These are phyloP conservation scores for Brassica incana DNA, from an alignment of 345 rosid species.

Conservation along the genomic window DNA sequence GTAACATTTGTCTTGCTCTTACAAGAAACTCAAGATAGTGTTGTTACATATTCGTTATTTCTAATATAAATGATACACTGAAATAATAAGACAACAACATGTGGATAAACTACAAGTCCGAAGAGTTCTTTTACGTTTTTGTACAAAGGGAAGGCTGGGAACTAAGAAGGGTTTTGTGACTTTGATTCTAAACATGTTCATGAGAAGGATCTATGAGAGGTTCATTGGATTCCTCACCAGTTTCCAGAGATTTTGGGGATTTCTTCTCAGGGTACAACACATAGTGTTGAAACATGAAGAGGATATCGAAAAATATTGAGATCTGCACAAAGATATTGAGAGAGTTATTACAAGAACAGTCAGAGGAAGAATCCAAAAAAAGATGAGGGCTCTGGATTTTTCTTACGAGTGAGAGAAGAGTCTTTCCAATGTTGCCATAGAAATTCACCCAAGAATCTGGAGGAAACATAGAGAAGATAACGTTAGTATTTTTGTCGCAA, in stretches of 20 bases:
- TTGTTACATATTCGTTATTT: background rate
- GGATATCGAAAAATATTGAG: constrained; percentile 68
- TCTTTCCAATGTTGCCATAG: constrained; percentile 92
- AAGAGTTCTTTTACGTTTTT: constrained; percentile 12
- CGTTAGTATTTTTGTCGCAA: constrained; percentile 3
- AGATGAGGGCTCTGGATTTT: background rate
- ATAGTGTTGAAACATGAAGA: constrained; percentile 88
- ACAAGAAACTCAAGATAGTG: constrained; percentile 12
- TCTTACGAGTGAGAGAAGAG: constrained; percentile 74
- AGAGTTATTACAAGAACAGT: constrained; percentile 1
- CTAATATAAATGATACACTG: constrained; percentile 4
- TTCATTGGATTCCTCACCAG: constrained; percentile 44
- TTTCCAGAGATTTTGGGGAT: constrained; percentile 30
- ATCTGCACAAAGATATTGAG: constrained; percentile 48
- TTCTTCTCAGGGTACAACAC: constrained; percentile 64
- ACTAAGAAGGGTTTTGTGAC: background rate
- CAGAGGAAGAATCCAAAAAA: background rate
- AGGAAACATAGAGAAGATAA: background rate
- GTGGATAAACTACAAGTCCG: background rate
- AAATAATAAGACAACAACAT: background rate
- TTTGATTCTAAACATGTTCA: constrained; percentile 47
- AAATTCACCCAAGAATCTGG: constrained; percentile 97
- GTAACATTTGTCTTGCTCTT: background rate
- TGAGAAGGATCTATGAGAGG: constrained; percentile 55
- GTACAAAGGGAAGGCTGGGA: background rate